Percentiles rank a stretch among this genome's conserved stretches.
phyloP scores from a whole-genome alignment of 2,329 filamentous ascomycete species.

The Plenodomus tracheiphilus region DNA sequence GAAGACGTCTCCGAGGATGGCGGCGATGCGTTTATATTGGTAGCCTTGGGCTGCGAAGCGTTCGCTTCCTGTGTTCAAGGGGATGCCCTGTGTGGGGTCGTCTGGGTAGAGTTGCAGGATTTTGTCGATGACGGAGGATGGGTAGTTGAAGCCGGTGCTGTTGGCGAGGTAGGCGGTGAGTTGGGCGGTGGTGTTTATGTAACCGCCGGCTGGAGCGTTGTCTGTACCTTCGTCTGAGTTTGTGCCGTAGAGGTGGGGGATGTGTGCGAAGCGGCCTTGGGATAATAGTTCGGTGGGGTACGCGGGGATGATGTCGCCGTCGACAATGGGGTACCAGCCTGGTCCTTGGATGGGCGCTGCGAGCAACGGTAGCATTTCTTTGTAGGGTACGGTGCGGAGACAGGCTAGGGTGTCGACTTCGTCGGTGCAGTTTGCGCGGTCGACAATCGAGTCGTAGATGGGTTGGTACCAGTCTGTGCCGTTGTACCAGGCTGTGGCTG shows the following conservation, averaged over 20 bases:
- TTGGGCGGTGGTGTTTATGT: conserved; percentile 60
- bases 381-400: conserved; percentile 65
- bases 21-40: conserved; percentile 60
- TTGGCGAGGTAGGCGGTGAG: conserved; percentile 43
- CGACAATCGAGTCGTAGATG: conserved; percentile 41
- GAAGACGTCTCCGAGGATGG: conserved; percentile 57
- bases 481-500: conserved; percentile 46
- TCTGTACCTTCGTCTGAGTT: conserved; percentile 69
- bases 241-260: conserved; percentile 65
- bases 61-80: conserved; percentile 36
- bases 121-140: conserved; percentile 31
- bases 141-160: conserved; percentile 39
- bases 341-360: conserved; percentile 45
- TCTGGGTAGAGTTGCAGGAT: conserved; percentile 42
- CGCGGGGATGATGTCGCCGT: conserved; percentile 61
- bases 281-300: conserved; percentile 59
- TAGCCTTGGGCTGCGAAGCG: conserved; percentile 37
- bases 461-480: conserved; percentile 55
- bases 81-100: conserved; percentile 37
- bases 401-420: conserved; percentile 46
- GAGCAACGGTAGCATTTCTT: conserved; percentile 60
- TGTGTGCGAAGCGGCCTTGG: conserved; percentile 63
- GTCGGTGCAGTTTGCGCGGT: conserved; percentile 61
- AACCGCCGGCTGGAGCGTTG: conserved; percentile 57
- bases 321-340: conserved; percentile 53